Evolutionary conservation across 2,329 filamentous ascomycete genomes (phyloP), one percentile per base, ranked within the genome.

Genomic region (Pseudogymnoascus sp.): DNA sequence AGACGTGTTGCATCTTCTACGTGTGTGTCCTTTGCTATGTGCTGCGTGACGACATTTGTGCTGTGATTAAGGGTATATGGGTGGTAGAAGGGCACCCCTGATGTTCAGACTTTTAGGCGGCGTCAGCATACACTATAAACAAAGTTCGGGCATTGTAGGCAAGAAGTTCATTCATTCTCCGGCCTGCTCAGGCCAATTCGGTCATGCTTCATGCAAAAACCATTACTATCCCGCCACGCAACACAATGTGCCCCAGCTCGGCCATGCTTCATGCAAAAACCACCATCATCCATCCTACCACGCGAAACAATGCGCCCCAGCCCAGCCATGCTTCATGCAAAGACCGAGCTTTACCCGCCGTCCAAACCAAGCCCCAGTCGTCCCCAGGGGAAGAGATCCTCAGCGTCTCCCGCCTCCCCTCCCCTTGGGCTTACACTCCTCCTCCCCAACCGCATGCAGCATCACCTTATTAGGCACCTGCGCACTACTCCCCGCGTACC

Each of bases 401-500:
- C 43, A 52, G 23, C 43, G 43, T 28, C 43, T 31, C 2, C 72
- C 37, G 14, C 2, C 23, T 5, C 43, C 43, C 14, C 43, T 3
- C 2, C 43, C 43, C 65, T 72, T 75, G 28, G 82, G 83, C 69
- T 83, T 86, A 55, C 85, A 84, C 71, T 88, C 85, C 59, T 87
- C 85, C 12, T 78, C 80, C 21, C 77, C 78, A 9, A 96, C 85
- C 1, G 90, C 87, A 73, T 95, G 90, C 73, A 96, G 81, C 87
- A 92, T 92, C 60, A 95, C 87, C 79, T 95, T 95, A 75, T 85
- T 89, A 6, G 89, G 85, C 64, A 86, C 85, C 67, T 82, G 83
- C 63, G 86, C 86, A 28, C 81, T 95, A 77, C 97, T 97, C 67
- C 82, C 85, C 67, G 89, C 85, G 78, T 93, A 97, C n/a, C 95